Base-by-base conservation (phyloP, 2,329 filamentous ascomycete species). In the Claviceps quebecensis region DNA sequence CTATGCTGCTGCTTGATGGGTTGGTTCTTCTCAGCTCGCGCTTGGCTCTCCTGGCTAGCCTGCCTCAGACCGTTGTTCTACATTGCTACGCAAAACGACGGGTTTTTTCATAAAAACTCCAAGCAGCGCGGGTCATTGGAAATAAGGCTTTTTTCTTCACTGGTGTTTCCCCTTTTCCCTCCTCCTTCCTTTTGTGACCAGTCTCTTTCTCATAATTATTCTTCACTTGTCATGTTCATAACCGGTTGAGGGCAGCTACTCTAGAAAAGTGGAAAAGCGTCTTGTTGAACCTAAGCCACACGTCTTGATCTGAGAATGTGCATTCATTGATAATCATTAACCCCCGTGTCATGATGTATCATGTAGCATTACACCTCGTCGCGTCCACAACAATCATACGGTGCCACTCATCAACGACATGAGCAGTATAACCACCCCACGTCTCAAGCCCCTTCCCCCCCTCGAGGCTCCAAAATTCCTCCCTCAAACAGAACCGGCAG, bases 41-140 rank as follows among this genome's bases (percentile, higher is more conserved):
- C 8, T 29, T 29, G 26, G 26, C 26, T 9, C 26, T 58, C 50
- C 53, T 53, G 40, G 43, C 44, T 29, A 29, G 37, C 13, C 45
- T 43, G 37, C 37, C 29, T 46, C 43, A 6, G 51, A 47, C 17
- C 26, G 45, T 43, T 52, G 47, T 49, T 43, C 16, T 38, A 43
- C 49, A 52, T 44, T 41, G 38, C 8, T 37, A 45, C 22, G n/a
- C 19, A 22, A 22, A 37, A 19, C 11, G 22, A 47, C 46, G 47
- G 23, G 47, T 36, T 36, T 50, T 50, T 19, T n/a, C 26, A 29
- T 8, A 29, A 11, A 22, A n/a, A 34, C 34, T 36, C 37, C 19
- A 39, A 34, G 23, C 17, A 52, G 51, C 38, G 44, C 19, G 6
- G 47, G 47, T 39, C 37, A 3, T 53, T 53, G 47, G 47, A 52